phyloP scores from a whole-genome alignment of 2,329 filamentous ascomycete genomes.

The Sphaerulina musiva region DNA sequence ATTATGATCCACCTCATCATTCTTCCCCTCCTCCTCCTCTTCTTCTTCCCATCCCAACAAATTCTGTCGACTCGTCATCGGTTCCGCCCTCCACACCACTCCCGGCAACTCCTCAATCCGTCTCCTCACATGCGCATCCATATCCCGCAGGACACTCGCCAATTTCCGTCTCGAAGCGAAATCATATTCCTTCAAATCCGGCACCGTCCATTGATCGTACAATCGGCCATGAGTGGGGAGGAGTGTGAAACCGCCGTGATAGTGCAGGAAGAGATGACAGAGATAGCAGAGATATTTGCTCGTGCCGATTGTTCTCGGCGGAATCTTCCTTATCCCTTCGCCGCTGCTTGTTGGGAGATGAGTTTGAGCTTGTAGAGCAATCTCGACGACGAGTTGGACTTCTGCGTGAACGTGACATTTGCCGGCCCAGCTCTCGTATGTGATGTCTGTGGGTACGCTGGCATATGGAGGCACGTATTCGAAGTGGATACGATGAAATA shows the following conservation, averaged over 20 bases:
- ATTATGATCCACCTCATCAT: no score
- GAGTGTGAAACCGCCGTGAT: slow-evolving; percentile 5
- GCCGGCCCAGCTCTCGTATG: slow-evolving; percentile 13
- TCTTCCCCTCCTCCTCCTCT: background rate
- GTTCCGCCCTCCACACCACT: slow-evolving; percentile 12
- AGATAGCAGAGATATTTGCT: slow-evolving; percentile 18
- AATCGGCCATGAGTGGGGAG: slow-evolving; percentile 12
- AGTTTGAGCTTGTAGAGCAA: background rate
- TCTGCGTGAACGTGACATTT: slow-evolving; percentile 17
- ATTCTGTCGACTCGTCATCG: slow-evolving; percentile 18
- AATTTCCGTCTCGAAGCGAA: background rate
- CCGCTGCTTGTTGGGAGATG: background rate
- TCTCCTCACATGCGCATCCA: slow-evolving; percentile 2
- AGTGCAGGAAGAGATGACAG: slow-evolving; percentile 12
- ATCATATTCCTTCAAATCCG: slow-evolving; percentile 9
- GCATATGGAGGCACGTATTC: slow-evolving; percentile 10
- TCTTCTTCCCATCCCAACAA: slow-evolving; percentile 1
- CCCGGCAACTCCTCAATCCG: background rate
- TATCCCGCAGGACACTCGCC: background rate
- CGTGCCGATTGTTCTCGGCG: slow-evolving; percentile 11
- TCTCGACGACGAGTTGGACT: slow-evolving; percentile 12
- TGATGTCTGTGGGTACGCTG: slow-evolving; percentile 6
- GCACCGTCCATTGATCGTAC: slow-evolving; percentile 17
- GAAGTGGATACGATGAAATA: slow-evolving; percentile 4
- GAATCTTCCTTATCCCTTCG: background rate